Evolutionary conservation across 352 stramenopile genomes (phyloP), one percentile per base, ranked within the genome.

Genomic region (Phytopythium montanum): DNA sequence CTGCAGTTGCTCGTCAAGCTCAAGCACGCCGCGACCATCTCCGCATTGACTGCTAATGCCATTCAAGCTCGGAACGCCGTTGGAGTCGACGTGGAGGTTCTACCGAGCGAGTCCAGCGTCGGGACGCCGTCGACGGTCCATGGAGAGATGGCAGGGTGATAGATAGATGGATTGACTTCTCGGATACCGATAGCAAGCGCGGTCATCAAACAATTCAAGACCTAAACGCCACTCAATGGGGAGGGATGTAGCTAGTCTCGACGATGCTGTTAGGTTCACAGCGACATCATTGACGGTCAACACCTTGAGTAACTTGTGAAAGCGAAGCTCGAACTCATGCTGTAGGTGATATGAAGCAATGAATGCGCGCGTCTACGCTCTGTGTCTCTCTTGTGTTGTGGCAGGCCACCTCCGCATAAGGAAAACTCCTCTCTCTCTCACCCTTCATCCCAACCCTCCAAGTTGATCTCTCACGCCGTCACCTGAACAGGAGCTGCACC

Each of bases 1-100:
- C 61, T 92, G 23, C 79, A 88, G 65, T 86, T 88, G 60, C 68
- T 92, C 8, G 66, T 89, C 41, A 88, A 87, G 46, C 67, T 88
- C 26, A 90, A 92, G 65, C 55, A 56, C 5, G 73, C 71, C 1
- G 44, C 68, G 0, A 59, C 53, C 19, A 59, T 50, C 13, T 59
- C 53, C 6, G 53, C 34, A 7, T 33, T 56, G 12, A 46, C 51
- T 0, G 51, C 33, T 18, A 44, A 12, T 18, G 33, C 16, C 31
- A 45, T 44, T 23, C 51, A 52, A 16, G 5, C 45, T 18, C 45
- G 23, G 25, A 33, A 34, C 14, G 21, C 45, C 8, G 21, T 52
- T 16, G 45, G 45, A 19, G 16, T 52, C 16, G 23, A 1, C 0
- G 16, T 36, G 45, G 18, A n/a, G 1, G 2, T 34, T 10, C 45